Percentiles rank a stretch among this genome's conserved stretches.
Evolutionary conservation across 495 filamentous ascomycete genomes (phyloP).

Genomic region (Bombardia bombarda): DNA sequence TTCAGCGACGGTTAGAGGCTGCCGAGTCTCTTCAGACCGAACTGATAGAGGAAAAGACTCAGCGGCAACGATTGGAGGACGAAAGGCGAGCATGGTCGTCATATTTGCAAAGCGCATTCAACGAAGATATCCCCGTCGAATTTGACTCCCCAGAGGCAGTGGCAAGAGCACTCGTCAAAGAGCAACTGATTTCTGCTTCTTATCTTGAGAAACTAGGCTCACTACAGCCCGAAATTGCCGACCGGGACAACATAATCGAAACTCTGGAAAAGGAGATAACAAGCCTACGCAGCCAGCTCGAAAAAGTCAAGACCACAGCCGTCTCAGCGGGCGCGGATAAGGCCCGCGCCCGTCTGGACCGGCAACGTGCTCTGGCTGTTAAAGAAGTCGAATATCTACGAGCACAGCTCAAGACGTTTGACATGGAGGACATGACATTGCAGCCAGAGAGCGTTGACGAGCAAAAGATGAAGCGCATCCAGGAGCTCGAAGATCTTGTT

Average conservation of each 20-base stretch:
- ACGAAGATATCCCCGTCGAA: conserved; percentile 48
- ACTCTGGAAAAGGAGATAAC: conserved; percentile 60
- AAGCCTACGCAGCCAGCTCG: conserved; percentile 55
- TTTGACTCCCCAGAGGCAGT: conserved; percentile 86
- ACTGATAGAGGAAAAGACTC: conserved; percentile 67
- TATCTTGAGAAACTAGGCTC: conserved; percentile 70
- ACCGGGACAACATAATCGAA: conserved; percentile 73
- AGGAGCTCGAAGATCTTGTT: conserved; percentile 74
- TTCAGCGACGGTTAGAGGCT: conserved; percentile 69
- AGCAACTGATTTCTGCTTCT: conserved; percentile 68
- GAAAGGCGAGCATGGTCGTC: conserved; percentile 80
- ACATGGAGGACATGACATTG: conserved; percentile 81
- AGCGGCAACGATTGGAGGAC: conserved; percentile 81
- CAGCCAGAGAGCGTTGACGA: conserved; percentile 69
- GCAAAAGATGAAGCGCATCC: conserved; percentile 62
- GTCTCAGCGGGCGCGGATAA: conserved; percentile 38
- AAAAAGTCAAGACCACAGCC: conserved; percentile 51
- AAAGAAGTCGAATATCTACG: conserved; percentile 94
- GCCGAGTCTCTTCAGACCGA: conserved; percentile 69
- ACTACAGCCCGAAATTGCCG: conserved; percentile 67
- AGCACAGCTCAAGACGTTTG: conserved; percentile 85
- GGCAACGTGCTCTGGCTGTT: conserved; percentile 73
- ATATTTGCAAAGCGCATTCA: conserved; percentile 64
- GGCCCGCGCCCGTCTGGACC: conserved; percentile 61
- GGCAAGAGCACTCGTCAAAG: conserved; percentile 72